Conservation (phyloP, 163 green algal genomes). For the Scenedesmus sp. region DNA sequence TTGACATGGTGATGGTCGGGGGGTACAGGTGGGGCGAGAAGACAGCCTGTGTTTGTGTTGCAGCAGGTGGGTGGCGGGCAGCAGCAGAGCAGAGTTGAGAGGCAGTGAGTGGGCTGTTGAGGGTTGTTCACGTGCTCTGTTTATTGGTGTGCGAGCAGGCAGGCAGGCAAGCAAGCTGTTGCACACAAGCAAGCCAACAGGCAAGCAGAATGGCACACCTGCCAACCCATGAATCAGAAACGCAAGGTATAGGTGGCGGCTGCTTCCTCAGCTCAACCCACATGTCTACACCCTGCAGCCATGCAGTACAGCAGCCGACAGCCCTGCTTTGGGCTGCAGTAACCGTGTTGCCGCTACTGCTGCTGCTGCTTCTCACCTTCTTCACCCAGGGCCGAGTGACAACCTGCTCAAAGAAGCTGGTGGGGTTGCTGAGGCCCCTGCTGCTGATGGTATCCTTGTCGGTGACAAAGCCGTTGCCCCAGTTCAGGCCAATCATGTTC, state of each 20-base stretch:
- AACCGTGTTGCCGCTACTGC: neutral
- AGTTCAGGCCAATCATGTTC: conserved; percentile 49
- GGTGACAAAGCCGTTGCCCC: conserved; percentile 53
- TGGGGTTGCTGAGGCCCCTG: conserved; percentile 33
- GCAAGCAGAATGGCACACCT: too few relatives aligned
- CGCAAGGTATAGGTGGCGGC: too few relatives aligned
- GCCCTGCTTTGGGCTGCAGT: too few relatives aligned
- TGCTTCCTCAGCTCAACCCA: too few relatives aligned
- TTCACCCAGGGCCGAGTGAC: conserved; percentile 18
- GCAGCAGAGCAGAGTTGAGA: neutral
- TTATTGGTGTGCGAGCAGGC: neutral
- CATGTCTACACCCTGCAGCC: too few relatives aligned
- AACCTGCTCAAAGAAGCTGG: conserved; percentile 32
- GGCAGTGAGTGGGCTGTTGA: neutral
- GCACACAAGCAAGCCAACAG: too few relatives aligned
- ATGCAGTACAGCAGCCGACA: too few relatives aligned
- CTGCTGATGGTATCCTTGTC: neutral
- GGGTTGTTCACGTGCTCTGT: neutral
- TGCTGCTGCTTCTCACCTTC: neutral
- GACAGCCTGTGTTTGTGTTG: neutral
- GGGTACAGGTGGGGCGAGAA: conserved; percentile 54
- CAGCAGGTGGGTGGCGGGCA: neutral
- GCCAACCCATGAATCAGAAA: too few relatives aligned
- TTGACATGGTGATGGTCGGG: conserved; percentile 47
- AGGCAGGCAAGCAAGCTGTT: neutral